Evolutionary conservation across 495 filamentous ascomycete genomes (phyloP).

Genomic region (Penicillium alfredii): DNA sequence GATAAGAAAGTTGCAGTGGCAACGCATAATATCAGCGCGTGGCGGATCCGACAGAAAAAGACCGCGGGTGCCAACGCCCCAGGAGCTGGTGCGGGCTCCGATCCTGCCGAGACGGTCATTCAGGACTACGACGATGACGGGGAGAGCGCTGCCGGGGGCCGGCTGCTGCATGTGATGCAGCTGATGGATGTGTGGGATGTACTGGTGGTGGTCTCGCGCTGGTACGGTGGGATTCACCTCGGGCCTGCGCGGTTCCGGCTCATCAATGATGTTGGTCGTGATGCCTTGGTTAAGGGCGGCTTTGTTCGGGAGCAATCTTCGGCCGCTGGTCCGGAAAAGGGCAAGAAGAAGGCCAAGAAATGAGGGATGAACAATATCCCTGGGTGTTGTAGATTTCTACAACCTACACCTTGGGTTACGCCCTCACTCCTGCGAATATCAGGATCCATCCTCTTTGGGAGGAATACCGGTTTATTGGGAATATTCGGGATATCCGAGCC

Average conservation of each 20-base stretch:
- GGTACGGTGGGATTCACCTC: conserved; percentile 87
- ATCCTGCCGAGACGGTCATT: conserved; percentile 49
- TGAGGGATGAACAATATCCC: conserved; percentile 18
- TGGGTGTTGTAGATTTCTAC: too few species aligned
- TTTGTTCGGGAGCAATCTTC: conserved; percentile 45
- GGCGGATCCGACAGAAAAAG: conserved; percentile 50
- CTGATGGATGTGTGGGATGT: conserved; percentile 90
- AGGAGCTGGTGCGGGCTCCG: conserved; percentile 23
- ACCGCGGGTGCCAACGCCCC: too few species aligned
- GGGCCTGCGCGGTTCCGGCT: conserved; percentile 85
- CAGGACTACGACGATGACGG: conserved; percentile 97
- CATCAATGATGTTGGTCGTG: conserved; percentile 79
- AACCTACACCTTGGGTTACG: not conserved
- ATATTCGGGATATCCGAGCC: too few species aligned
- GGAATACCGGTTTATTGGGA: too few species aligned
- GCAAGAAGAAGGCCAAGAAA: conserved; percentile 56
- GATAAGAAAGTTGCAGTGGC: conserved; percentile 80
- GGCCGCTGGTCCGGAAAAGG: conserved; percentile 33
- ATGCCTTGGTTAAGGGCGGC: conserved; percentile 76
- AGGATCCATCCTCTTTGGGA: too few species aligned
- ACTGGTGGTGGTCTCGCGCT: conserved; percentile 89
- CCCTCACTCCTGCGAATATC: too few species aligned
- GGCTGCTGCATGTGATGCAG: conserved; percentile 84
- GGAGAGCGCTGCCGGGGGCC: conserved; percentile 85
- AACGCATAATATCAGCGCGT: conserved; percentile 84